phyloP scores from a whole-genome alignment of 1,139 yeast genomes.

The Yamadazyma kanchanaburiensis region DNA sequence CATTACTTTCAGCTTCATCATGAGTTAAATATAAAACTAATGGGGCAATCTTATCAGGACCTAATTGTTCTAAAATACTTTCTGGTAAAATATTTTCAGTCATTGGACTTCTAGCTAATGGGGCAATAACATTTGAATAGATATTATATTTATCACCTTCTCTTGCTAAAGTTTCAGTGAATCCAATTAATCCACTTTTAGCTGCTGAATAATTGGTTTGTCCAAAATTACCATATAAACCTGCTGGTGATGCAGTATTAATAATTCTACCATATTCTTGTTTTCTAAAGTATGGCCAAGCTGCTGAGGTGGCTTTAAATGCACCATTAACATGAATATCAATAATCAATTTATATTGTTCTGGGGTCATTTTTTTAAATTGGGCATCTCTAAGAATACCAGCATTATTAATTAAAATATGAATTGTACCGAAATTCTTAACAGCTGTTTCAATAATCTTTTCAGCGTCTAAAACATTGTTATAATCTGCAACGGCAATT shows the following conservation, averaged over 20 bases:
- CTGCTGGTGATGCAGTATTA: conserved; percentile 96
- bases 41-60: conserved; percentile 90
- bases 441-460: conserved; percentile 85
- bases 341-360: conserved; percentile 75
- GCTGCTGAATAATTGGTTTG: conserved; percentile 97
- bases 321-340: conserved; percentile 92
- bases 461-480: conserved; percentile 85
- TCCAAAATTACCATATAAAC: conserved; percentile 94
- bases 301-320: conserved; percentile 79
- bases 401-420: conserved; percentile 88
- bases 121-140: conserved; percentile 83
- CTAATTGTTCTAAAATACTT: conserved; percentile 72
- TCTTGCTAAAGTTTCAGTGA: conserved; percentile 91
- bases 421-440: conserved; percentile 84
- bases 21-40: conserved; percentile 79
- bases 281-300: conserved; percentile 86
- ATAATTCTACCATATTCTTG: conserved; percentile 86
- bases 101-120: conserved; percentile 94
- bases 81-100: conserved; percentile 89
- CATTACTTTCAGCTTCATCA: conserved; percentile 56
- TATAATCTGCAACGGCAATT: conserved; percentile 88
- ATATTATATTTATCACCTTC: conserved; percentile 89
- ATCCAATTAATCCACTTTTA: conserved; percentile 83
- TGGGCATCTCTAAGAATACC: conserved; percentile 82
- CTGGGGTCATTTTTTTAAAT: conserved; percentile 78